These are phyloP conservation scores for Penicillium sp. DNA, from an alignment of 2,329 filamentous ascomycete genomes.

Conservation along the genomic window DNA sequence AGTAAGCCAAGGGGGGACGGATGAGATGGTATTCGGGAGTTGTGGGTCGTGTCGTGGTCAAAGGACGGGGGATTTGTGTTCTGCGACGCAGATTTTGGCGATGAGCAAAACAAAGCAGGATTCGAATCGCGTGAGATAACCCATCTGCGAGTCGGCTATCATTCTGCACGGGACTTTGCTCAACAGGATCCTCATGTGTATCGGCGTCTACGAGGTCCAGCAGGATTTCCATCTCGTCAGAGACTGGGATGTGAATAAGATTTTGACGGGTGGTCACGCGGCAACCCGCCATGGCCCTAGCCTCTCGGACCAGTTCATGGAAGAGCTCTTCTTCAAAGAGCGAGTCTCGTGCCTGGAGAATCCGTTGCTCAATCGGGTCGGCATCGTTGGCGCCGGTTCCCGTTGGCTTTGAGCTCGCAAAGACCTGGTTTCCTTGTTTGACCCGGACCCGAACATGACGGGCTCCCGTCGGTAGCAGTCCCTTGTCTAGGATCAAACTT, in stretches of 20 bases:
- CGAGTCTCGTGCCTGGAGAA: conserved; percentile 50
- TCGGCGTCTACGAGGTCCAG: conserved; percentile 68
- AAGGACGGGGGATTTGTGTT: conserved; percentile 63
- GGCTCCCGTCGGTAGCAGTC: conserved; percentile 50
- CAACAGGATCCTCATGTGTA: conserved; percentile 31
- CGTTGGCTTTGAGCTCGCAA: conserved; percentile 54
- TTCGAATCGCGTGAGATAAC: conserved; percentile 67
- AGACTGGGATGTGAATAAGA: conserved; percentile 58
- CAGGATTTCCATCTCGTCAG: conserved; percentile 59
- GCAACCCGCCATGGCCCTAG: conserved; percentile 69
- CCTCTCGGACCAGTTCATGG: conserved; percentile 84
- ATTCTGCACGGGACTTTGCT: conserved; percentile 28
- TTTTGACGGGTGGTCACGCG: conserved; percentile 67
- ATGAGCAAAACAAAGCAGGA: conserved; percentile 79
- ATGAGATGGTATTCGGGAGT: conserved; percentile 59
- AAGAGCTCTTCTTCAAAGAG: conserved; percentile 73
- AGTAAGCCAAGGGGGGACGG: conserved; percentile 57
- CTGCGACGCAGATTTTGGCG: conserved; percentile 68
- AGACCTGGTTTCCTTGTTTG: conserved; percentile 57
- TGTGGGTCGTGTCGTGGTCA: conserved; percentile 53
- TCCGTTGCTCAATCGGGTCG: conserved; percentile 40
- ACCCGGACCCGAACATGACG: conserved; percentile 70
- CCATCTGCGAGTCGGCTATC: conserved; percentile 61
- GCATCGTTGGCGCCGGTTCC: conserved; percentile 19
- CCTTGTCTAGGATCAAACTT: conserved; percentile 71